Conservation (phyloP, 306 rosid species). For the Senna tora region DNA sequence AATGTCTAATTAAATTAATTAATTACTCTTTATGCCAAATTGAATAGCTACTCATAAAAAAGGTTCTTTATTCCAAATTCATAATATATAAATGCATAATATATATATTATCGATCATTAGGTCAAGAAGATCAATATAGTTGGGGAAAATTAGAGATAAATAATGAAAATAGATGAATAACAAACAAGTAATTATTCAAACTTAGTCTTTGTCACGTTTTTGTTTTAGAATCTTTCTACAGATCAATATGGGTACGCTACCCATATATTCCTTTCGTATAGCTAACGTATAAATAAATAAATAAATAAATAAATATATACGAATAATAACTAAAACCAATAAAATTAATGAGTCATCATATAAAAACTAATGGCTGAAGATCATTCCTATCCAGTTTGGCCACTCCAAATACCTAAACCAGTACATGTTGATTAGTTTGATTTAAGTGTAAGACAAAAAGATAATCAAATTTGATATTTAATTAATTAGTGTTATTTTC, state of each 20-base stretch:
- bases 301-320: neutral
- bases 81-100: neutral
- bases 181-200: conserved; percentile 5
- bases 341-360: neutral
- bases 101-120: neutral
- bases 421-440: too few relatives aligned
- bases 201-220: conserved; percentile 29
- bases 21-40: too few relatives aligned
- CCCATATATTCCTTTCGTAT: conserved; percentile 17
- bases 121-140: neutral
- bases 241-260: conserved; percentile 25
- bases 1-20: too few relatives aligned
- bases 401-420: neutral
- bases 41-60: too few relatives aligned
- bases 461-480: neutral
- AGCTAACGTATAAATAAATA: neutral
- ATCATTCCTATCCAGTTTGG: conserved; percentile 9
- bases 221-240: conserved; percentile 25
- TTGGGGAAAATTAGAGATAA: neutral
- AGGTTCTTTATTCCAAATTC: too few relatives aligned
- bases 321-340: conserved; percentile 6
- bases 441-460: neutral
- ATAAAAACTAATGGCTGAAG: neutral
- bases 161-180: neutral
- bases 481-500: too few relatives aligned